A percentile compares a stretch with the other conserved stretches of the same genome.
Evolutionary conservation across 768 basidiomycete genomes (phyloP).

Genomic region (Paxillus ammoniavirescens): DNA sequence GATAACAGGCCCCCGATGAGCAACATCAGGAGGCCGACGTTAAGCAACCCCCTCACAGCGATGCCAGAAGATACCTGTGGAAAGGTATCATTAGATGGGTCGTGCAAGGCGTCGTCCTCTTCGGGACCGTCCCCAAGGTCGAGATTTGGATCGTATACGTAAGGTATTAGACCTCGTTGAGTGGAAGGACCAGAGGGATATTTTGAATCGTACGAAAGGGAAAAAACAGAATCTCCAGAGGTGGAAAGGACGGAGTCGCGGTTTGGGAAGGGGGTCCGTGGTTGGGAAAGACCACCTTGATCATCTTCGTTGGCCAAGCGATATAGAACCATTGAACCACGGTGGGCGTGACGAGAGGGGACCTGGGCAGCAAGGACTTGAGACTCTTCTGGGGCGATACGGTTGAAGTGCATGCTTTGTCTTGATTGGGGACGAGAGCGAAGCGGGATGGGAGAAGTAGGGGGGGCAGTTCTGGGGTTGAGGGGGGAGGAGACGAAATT

Average conservation of each 20-base stretch:
- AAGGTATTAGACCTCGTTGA: conserved; percentile 52
- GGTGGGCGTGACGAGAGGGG: conserved; percentile 22
- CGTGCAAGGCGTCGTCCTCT: conserved; percentile 78
- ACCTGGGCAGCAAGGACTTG: conserved; percentile 37
- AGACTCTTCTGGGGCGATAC: conserved; percentile 45
- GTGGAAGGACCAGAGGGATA: conserved; percentile 49
- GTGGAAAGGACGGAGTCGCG: conserved; percentile 50
- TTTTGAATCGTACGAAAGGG: conserved; percentile 57
- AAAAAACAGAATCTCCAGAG: conserved; percentile 49
- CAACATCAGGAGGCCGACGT: conserved; percentile 65
- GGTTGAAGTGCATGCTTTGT: conserved; percentile 40
- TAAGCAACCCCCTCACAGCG: conserved; percentile 54
- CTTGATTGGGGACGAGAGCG: conserved; percentile 41
- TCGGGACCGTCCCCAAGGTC: conserved; percentile 51
- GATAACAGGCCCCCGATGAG: conserved; percentile 61
- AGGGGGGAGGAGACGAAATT: conserved; percentile 52
- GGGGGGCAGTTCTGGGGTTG: conserved; percentile 39
- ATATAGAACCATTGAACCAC: conserved; percentile 68
- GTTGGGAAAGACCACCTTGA: conserved; percentile 35
- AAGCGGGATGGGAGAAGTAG: conserved; percentile 7
- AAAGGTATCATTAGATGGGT: conserved; percentile 41
- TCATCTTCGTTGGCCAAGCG: conserved; percentile 44
- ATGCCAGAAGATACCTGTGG: conserved; percentile 24
- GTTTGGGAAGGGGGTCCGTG: conserved; percentile 18
- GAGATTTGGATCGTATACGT: conserved; percentile 64